Percentiles rank a stretch among this genome's conserved stretches.
phyloP scores from a whole-genome alignment of 2,329 filamentous ascomycete species.

The Neopestalotiopsis rosae region DNA sequence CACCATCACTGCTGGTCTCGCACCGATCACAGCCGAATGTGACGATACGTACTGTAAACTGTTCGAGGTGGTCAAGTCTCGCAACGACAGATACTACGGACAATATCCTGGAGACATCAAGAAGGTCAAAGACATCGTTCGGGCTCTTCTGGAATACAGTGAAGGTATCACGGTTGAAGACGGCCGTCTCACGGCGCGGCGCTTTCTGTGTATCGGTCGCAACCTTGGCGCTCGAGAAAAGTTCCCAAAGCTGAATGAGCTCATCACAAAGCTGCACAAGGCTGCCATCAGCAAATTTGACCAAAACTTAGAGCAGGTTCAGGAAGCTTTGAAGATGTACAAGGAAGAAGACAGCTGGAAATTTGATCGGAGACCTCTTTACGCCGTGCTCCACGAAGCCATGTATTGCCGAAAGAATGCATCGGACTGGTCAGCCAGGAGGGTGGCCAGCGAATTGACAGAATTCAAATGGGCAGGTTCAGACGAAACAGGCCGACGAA shows the following conservation, averaged over 20 bases:
- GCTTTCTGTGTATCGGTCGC: not conserved
- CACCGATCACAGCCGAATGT: conserved; percentile 59
- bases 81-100: not conserved
- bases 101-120: not conserved
- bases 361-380: conserved; percentile 28
- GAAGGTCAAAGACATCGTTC: not conserved
- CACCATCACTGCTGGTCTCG: conserved; percentile 71
- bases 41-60: not conserved
- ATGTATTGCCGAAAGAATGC: conserved; percentile 22
- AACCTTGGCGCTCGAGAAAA: not conserved
- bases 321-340: too few relatives aligned
- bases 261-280: too few relatives aligned
- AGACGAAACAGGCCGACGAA: too few relatives aligned
- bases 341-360: conserved; percentile 17
- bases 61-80: not conserved
- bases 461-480: not conserved
- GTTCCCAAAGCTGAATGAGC: too few relatives aligned
- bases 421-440: conserved; percentile 20
- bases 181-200: not conserved
- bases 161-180: not conserved
- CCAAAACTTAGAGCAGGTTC: too few relatives aligned
- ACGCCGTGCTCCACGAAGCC: conserved; percentile 29
- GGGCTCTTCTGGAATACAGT: not conserved
- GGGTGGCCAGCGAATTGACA: not conserved
- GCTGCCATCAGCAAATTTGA: too few relatives aligned